Evolutionary conservation across 495 filamentous ascomycete genomes (phyloP).

Genomic region (Sabuloglossum arenarium): DNA sequence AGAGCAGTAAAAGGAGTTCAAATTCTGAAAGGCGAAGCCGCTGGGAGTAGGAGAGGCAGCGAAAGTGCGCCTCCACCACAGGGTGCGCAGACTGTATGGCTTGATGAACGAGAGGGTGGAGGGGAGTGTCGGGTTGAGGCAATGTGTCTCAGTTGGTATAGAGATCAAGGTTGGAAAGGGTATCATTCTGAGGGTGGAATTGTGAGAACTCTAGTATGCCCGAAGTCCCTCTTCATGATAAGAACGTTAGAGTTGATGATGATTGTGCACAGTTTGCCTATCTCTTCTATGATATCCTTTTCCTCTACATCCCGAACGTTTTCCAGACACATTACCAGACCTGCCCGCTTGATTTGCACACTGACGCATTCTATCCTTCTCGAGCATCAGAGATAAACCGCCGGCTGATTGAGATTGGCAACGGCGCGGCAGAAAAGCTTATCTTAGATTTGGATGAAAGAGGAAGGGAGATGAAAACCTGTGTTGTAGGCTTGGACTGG

Average conservation of each 20-base stretch:
- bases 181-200: slow-evolving; percentile 87
- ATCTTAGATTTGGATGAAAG: slow-evolving; percentile 42
- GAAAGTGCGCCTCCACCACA: slow-evolving; percentile 12
- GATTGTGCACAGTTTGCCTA: slow-evolving; percentile 40
- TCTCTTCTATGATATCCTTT: slow-evolving; percentile 84
- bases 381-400: slow-evolving; percentile 77
- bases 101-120: slow-evolving; percentile 46
- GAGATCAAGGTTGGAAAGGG: slow-evolving; percentile 72
- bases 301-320: slow-evolving; percentile 85
- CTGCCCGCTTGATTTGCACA: slow-evolving; percentile 79
- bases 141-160: slow-evolving; percentile 82
- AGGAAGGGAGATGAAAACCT: slow-evolving; percentile 48
- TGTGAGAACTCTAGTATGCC: slow-evolving; percentile 50
- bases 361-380: slow-evolving; percentile 77
- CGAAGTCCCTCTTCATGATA: background rate
- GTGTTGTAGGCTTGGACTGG: slow-evolving; percentile 83
- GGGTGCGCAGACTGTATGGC: slow-evolving; percentile 69
- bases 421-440: slow-evolving; percentile 20
- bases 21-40: slow-evolving; percentile 34
- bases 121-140: slow-evolving; percentile 68
- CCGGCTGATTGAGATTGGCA: slow-evolving; percentile 54
- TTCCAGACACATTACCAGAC: slow-evolving; percentile 93
- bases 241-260: background rate
- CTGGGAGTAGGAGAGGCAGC: slow-evolving; percentile 17
- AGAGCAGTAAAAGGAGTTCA: slow-evolving; percentile 56